Evolutionary conservation across 306 rosid genomes (phyloP).

Genomic region (Glycine latifolia): DNA sequence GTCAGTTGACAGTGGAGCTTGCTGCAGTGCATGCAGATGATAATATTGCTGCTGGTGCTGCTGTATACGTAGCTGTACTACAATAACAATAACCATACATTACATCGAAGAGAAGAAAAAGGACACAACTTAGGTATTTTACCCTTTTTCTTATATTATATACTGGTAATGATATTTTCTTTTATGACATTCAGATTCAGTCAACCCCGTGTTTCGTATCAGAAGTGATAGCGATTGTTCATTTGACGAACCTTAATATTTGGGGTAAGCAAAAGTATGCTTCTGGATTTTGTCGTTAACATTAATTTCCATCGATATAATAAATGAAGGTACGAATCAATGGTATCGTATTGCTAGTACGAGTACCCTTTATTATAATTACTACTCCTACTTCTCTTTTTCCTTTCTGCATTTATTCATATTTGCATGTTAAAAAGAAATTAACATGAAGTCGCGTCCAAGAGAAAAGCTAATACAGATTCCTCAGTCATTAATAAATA

Average conservation of each 20-base stretch:
- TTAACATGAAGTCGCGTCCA: too few relatives aligned
- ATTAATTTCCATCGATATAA: conserved; percentile 33
- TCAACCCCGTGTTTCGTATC: conserved; percentile 48
- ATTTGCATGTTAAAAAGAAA: too few relatives aligned
- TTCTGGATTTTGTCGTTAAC: conserved; percentile 55
- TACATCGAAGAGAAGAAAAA: background rate
- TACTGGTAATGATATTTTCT: background rate
- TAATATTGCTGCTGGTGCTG: conserved; percentile 41
- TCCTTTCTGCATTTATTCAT: conserved; percentile 9
- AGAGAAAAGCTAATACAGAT: background rate
- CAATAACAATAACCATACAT: conserved; percentile 25
- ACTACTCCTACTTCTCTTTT: background rate
- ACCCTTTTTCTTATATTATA: background rate
- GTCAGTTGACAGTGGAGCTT: conserved; percentile 31
- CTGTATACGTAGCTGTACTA: conserved; percentile 38
- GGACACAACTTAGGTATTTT: conserved; percentile 24
- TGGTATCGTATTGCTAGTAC: background rate
- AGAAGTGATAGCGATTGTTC: conserved; percentile 61
- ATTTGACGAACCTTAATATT: conserved; percentile 58
- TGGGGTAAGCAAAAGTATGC: conserved; percentile 45
- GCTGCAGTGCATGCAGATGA: background rate
- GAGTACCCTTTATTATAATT: background rate
- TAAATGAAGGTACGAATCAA: conserved; percentile 38
- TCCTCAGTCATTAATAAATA: background rate
- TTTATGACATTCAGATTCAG: conserved; percentile 44